Evolutionary conservation across 2,329 filamentous ascomycete genomes (phyloP).

Genomic region (Cladosporium sp.): DNA sequence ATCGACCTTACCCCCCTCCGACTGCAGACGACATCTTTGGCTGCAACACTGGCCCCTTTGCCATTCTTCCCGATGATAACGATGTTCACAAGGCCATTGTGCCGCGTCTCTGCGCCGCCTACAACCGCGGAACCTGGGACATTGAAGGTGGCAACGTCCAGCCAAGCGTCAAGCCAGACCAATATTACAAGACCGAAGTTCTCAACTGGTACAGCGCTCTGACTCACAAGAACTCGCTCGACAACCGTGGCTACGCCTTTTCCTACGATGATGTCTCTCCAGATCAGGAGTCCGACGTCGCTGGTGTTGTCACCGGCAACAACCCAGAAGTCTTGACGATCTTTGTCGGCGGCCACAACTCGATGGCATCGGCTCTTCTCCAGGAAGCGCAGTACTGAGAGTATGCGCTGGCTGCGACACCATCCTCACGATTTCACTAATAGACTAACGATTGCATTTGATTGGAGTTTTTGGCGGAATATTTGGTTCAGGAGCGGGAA

Average conservation of each 20-base stretch:
- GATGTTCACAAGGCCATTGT: conserved; percentile 54
- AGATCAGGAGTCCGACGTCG: conserved; percentile 48
- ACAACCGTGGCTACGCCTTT: conserved; percentile 60
- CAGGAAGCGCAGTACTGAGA: conserved; percentile 5
- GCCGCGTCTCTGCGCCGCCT: conserved; percentile 67
- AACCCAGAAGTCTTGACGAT: conserved; percentile 40
- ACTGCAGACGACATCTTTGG: conserved; percentile 61
- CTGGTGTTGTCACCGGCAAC: conserved; percentile 41
- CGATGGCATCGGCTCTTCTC: background rate
- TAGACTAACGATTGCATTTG: conserved; percentile 4
- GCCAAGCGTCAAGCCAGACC: conserved; percentile 40
- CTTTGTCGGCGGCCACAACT: conserved; percentile 38
- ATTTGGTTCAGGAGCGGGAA: background rate
- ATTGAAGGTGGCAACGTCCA: conserved; percentile 44
- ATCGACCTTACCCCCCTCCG: conserved; percentile 51
- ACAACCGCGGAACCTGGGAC: conserved; percentile 69
- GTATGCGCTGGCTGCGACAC: background rate
- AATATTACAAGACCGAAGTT: conserved; percentile 38
- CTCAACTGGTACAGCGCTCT: conserved; percentile 46
- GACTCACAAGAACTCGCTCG: conserved; percentile 54
- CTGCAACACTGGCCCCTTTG: conserved; percentile 61
- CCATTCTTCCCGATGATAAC: conserved; percentile 37
- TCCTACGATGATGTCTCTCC: conserved; percentile 64
- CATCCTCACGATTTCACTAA: background rate
- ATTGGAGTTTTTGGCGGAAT: background rate